Percentiles rank a stretch among this genome's conserved stretches.
Conservation (phyloP, 495 filamentous ascomycete genomes). For the Entonaema liquescens region DNA sequence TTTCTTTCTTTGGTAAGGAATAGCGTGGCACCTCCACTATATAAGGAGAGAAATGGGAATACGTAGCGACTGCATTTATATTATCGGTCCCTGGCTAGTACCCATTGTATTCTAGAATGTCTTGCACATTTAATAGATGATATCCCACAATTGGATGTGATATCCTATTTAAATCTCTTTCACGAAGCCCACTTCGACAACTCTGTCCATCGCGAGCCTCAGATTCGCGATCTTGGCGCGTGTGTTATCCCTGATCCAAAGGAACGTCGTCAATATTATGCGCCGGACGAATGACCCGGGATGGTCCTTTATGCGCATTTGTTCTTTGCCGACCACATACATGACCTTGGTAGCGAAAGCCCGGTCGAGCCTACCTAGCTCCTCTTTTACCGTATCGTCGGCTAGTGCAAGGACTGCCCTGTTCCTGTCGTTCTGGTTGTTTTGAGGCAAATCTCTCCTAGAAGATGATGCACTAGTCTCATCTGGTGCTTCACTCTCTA, state of each 20-base stretch:
- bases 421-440: conserved; percentile 1
- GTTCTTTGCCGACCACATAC: conserved; percentile 78
- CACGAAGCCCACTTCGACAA: conserved; percentile 76
- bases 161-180: conserved; percentile 64
- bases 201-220: conserved; percentile 65
- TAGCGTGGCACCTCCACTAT: conserved; percentile 9
- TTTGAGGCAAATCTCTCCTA: background rate
- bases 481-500: background rate
- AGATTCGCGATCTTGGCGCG: conserved; percentile 70
- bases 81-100: background rate
- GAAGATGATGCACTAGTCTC: conserved; percentile 2
- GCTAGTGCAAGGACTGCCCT: conserved; percentile 42
- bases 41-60: background rate
- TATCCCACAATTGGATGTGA: too few relatives aligned
- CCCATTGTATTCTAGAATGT: too few relatives aligned
- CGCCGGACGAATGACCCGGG: conserved; percentile 55
- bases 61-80: background rate
- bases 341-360: conserved; percentile 70
- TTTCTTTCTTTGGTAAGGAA: background rate
- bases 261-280: conserved; percentile 62
- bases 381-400: conserved; percentile 50
- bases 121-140: too few relatives aligned
- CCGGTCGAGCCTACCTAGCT: conserved; percentile 61
- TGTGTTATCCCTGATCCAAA: conserved; percentile 77
- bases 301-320: conserved; percentile 63